phyloP scores from a whole-genome alignment of 306 rosid genomes.

The Acacia melanoxylon region DNA sequence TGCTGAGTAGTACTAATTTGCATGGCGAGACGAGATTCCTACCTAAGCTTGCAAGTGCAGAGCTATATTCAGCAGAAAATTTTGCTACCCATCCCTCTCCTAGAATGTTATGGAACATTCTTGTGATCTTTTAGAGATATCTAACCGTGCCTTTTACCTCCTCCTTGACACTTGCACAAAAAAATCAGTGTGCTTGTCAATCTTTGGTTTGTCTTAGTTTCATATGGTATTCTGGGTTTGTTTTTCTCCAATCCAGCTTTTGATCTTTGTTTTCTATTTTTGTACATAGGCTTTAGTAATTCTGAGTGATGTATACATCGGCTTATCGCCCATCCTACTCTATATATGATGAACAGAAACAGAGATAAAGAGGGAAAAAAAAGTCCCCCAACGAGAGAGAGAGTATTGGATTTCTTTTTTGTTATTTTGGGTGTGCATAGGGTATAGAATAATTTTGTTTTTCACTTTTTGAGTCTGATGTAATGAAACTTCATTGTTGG shows the following conservation, averaged over 20 bases:
- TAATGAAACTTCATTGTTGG: conserved; percentile 68
- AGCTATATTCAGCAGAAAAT: conserved; percentile 67
- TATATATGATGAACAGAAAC: conserved; percentile 49
- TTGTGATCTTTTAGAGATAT: conserved; percentile 42
- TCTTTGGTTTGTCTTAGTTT: conserved; percentile 62
- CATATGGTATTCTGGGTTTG: conserved; percentile 57
- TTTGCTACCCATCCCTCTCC: conserved; percentile 66
- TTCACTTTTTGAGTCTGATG: conserved; percentile 56
- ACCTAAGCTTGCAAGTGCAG: conserved; percentile 50
- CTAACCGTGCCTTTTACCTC: conserved; percentile 54
- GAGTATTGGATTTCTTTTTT: conserved; percentile 50
- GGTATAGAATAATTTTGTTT: conserved; percentile 63
- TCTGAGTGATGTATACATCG: conserved; percentile 80
- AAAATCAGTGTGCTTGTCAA: conserved; percentile 62
- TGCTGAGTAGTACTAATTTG: conserved; percentile 40
- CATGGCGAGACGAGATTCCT: conserved; percentile 38
- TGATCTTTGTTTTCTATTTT: conserved; percentile 55
- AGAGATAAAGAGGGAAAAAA: conserved; percentile 34
- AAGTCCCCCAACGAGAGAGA: neutral
- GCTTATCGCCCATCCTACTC: conserved; percentile 74
- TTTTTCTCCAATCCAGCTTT: conserved; percentile 61
- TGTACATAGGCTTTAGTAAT: conserved; percentile 59
- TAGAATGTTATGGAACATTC: conserved; percentile 77
- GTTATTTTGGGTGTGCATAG: conserved; percentile 76
- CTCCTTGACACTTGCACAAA: conserved; percentile 39